Conservation (phyloP, 805 yeast genomes). For the Candida ponderosae region DNA sequence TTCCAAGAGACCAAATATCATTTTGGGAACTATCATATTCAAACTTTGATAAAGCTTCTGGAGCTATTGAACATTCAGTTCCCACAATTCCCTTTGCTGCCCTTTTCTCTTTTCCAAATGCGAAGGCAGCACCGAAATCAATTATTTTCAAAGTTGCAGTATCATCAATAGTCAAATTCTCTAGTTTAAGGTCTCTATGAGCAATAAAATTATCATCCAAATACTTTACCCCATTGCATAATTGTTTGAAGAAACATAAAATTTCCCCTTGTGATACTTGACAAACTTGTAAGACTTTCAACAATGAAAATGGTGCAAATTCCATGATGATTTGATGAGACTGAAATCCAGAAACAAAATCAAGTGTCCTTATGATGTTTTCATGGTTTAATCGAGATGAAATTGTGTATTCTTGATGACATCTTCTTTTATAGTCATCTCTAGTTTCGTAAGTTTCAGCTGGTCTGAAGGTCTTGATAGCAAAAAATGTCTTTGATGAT, state of each 20-base stretch:
- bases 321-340: conserved; percentile 74
- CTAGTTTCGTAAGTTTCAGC: conserved; percentile 47
- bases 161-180: conserved; percentile 74
- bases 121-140: conserved; percentile 88
- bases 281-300: conserved; percentile 81
- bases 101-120: conserved; percentile 44
- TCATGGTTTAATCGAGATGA: conserved; percentile 66
- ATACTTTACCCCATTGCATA: conserved; percentile 64
- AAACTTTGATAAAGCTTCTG: conserved; percentile 66
- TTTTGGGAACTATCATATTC: conserved; percentile 70
- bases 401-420: conserved; percentile 68
- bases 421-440: conserved; percentile 62
- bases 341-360: conserved; percentile 55
- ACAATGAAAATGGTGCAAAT: conserved; percentile 80
- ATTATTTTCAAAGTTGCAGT: conserved; percentile 75
- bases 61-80: conserved; percentile 88
- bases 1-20: conserved; percentile 89
- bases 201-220: conserved; percentile 74
- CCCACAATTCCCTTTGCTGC: conserved; percentile 82
- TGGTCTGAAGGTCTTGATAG: conserved; percentile 37
- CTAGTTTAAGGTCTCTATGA: conserved; percentile 87
- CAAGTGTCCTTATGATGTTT: conserved; percentile 69
- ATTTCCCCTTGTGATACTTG: conserved; percentile 53
- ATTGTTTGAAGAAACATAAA: conserved; percentile 74
- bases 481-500: conserved; percentile 17